Conservation (phyloP, 768 basidiomycete genomes). For the Chalciporus sphaerocephalus region DNA sequence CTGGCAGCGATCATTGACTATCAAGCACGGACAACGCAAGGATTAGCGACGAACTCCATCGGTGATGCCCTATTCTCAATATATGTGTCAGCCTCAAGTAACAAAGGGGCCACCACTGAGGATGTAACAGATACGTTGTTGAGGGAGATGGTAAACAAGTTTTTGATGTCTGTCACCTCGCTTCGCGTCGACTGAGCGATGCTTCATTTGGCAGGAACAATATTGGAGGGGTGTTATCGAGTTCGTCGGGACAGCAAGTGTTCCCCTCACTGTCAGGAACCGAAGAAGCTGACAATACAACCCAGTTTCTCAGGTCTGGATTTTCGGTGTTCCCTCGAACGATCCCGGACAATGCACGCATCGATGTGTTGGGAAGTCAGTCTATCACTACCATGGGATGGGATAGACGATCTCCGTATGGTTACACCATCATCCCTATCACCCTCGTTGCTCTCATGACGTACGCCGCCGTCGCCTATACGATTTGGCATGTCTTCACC, state of each 20-base stretch:
- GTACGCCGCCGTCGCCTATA: slow-evolving; percentile 7
- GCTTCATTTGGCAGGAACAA: not conserved
- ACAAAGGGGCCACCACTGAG: not conserved
- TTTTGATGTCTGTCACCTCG: too few relatives aligned
- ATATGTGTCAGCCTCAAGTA: not conserved
- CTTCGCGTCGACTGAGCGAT: not conserved
- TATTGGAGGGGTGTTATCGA: slow-evolving; percentile 5
- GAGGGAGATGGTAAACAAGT: slow-evolving; percentile 1
- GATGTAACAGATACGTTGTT: not conserved
- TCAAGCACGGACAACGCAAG: slow-evolving; percentile 10
- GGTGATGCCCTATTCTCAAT: slow-evolving; percentile 19
- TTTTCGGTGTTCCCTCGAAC: not conserved
- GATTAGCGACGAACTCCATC: slow-evolving; percentile 12
- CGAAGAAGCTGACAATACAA: not conserved
- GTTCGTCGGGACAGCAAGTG: not conserved
- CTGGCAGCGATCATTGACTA: slow-evolving; percentile 7
- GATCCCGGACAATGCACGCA: not conserved
- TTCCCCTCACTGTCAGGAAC: not conserved
- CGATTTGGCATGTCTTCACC: not conserved
- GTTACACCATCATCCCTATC: slow-evolving; percentile 6
- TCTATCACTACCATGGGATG: slow-evolving; percentile 3
- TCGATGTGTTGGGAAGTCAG: not conserved
- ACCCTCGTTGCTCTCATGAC: slow-evolving; percentile 3
- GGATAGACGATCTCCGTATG: not conserved
- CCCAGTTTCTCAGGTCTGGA: slow-evolving; percentile 3